These are phyloP conservation scores for Haematococcus lacustris DNA, from an alignment of 139 green algal genomes.

Conservation along the genomic window DNA sequence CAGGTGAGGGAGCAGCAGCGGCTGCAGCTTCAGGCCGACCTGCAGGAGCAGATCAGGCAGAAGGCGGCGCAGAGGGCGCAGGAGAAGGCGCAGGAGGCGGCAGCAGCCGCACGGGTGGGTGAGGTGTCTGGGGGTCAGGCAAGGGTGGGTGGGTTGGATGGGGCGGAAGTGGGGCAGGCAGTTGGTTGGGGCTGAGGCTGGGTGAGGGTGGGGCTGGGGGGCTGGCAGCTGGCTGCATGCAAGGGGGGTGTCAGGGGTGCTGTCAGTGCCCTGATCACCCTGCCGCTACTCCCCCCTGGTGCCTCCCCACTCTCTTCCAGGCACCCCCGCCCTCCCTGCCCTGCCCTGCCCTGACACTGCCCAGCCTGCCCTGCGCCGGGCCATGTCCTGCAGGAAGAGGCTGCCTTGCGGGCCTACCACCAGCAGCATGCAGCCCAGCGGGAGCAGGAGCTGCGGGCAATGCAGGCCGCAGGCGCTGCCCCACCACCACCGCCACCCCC, in stretches of 20 bases:
- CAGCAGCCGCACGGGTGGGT: neutral
- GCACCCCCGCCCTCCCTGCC: too few relatives aligned
- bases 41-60: slow-evolving; percentile 30
- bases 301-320: too few relatives aligned
- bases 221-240: neutral
- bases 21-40: slow-evolving; percentile 18
- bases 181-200: too few relatives aligned
- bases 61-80: slow-evolving; percentile 10
- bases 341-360: too few relatives aligned
- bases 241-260: neutral
- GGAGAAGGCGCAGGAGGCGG: slow-evolving; percentile 11
- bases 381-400: slow-evolving; percentile 9
- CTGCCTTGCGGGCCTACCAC: slow-evolving; percentile 7
- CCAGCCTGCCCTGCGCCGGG: too few relatives aligned
- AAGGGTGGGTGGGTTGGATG: neutral
- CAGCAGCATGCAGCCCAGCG: slow-evolving; percentile 1
- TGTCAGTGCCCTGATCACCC: too few relatives aligned
- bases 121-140: neutral
- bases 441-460: slow-evolving; percentile 9
- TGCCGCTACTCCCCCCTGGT: neutral
- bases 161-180: too few relatives aligned
- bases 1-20: slow-evolving; percentile 10
- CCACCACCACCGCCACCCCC: too few relatives aligned
- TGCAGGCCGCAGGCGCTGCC: too few relatives aligned
- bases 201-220: neutral